Percentiles rank a stretch among this genome's conserved stretches.
phyloP scores from a whole-genome alignment of 345 rosid species.

The Ceriops decandra region DNA sequence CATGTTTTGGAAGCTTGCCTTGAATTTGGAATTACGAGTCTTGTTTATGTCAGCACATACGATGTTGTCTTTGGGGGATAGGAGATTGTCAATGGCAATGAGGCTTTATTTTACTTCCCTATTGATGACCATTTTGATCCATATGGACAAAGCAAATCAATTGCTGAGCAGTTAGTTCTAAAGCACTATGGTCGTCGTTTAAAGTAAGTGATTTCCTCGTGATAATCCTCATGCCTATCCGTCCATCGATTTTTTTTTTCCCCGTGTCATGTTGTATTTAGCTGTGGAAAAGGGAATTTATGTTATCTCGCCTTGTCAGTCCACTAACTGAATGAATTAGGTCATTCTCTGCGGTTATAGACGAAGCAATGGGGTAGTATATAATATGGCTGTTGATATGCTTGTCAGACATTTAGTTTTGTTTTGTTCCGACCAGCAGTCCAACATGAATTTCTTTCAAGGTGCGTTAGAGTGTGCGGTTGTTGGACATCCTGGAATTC shows the following conservation, averaged over 20 bases:
- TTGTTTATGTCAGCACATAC: slow-evolving; percentile 79
- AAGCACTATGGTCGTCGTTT: slow-evolving; percentile 69
- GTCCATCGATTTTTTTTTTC: background rate
- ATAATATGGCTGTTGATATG: too few species aligned
- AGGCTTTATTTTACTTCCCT: slow-evolving; percentile 70
- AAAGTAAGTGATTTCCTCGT: slow-evolving; percentile 45
- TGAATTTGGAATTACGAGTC: slow-evolving; percentile 62
- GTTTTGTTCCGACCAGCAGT: too few species aligned
- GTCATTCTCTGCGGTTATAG: too few species aligned
- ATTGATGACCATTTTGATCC: slow-evolving; percentile 71
- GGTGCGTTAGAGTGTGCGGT: too few species aligned
- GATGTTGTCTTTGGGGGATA: slow-evolving; percentile 89
- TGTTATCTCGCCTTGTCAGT: too few species aligned
- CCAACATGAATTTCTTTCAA: background rate
- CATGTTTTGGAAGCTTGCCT: slow-evolving; percentile 67
- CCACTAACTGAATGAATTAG: too few species aligned
- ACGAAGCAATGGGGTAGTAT: too few species aligned
- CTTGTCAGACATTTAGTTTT: too few species aligned
- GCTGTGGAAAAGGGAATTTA: too few species aligned
- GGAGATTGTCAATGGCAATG: slow-evolving; percentile 79
- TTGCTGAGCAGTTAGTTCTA: slow-evolving; percentile 78
- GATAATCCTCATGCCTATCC: too few species aligned
- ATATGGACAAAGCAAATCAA: slow-evolving; percentile 67
- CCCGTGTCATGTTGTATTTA: too few species aligned
- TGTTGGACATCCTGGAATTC: background rate